Percentiles rank a stretch among this genome's conserved stretches.
Conservation (phyloP, 495 filamentous ascomycete genomes). For the Bombardia bombarda region DNA sequence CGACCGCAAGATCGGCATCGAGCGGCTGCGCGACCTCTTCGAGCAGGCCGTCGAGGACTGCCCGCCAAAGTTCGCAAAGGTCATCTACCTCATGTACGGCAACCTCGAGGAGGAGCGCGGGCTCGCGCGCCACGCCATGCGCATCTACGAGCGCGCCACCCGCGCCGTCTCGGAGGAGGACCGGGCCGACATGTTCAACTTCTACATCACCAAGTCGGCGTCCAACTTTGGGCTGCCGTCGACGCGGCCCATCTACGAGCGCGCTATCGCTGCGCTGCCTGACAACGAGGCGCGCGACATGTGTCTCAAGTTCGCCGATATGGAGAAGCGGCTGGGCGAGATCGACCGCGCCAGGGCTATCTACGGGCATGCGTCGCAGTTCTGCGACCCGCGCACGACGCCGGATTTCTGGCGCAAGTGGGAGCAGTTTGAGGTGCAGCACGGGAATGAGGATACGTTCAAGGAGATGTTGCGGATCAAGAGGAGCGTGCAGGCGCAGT, state of each 20-base stretch:
- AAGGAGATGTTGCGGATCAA: slow-evolving; percentile 99
- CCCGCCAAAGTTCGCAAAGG: slow-evolving; percentile 92
- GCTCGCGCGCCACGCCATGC: slow-evolving; percentile 94
- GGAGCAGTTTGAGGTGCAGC: slow-evolving; percentile 93
- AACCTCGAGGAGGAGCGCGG: slow-evolving; percentile 95
- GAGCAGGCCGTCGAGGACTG: slow-evolving; percentile 94
- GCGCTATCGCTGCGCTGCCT: slow-evolving; percentile 82
- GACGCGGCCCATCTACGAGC: slow-evolving; percentile 94
- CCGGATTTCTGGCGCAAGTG: slow-evolving; percentile 91
- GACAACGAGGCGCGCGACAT: slow-evolving; percentile 93
- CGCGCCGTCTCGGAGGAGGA: slow-evolving; percentile 94
- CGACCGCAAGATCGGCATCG: slow-evolving; percentile 89
- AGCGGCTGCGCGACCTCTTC: slow-evolving; percentile 89
- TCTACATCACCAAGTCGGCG: slow-evolving; percentile 98
- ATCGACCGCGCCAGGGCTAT: slow-evolving; percentile 94
- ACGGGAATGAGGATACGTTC: slow-evolving; percentile 98
- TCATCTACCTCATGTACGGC: slow-evolving; percentile 96
- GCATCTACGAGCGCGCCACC: slow-evolving; percentile 96
- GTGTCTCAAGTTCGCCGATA: slow-evolving; percentile 98
- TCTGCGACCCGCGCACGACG: slow-evolving; percentile 88
- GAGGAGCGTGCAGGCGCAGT: slow-evolving; percentile 93
- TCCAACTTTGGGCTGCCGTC: slow-evolving; percentile 97
- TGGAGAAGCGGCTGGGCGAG: slow-evolving; percentile 93
- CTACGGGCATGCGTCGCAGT: slow-evolving; percentile 93
- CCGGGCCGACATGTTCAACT: slow-evolving; percentile 95